A percentile compares a stretch with the other conserved stretches of the same genome.
Evolutionary conservation across 352 stramenopile species (phyloP).

Genomic region (Aphanomyces cochlioides): DNA sequence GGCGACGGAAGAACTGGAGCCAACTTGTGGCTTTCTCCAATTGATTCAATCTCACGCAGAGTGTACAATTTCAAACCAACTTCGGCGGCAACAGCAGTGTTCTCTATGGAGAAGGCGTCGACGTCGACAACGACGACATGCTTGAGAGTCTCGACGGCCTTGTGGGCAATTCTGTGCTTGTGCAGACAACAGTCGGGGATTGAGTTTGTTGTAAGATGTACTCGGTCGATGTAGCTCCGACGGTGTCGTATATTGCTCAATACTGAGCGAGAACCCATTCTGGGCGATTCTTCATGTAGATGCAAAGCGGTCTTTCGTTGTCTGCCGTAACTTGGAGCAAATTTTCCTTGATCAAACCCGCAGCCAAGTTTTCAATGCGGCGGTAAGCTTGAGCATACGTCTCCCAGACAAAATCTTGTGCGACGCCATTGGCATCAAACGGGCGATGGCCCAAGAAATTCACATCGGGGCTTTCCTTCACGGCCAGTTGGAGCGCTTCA

Average conservation of each 20-base stretch:
- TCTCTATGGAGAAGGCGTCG: not conserved
- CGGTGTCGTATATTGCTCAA: constrained; percentile 75
- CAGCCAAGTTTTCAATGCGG: constrained; percentile 41
- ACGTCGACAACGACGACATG: constrained; percentile 33
- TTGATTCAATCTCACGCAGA: constrained; percentile 14
- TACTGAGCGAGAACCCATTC: constrained; percentile 84
- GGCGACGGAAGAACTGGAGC: not conserved
- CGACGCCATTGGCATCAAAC: constrained; percentile 33
- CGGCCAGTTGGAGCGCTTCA: constrained; percentile 8
- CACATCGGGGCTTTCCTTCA: not conserved
- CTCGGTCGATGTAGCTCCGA: constrained; percentile 59
- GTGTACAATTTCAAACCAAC: constrained; percentile 14
- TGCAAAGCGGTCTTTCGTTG: constrained; percentile 73
- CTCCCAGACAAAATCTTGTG: constrained; percentile 47
- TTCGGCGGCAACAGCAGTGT: not conserved
- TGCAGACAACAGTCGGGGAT: constrained; percentile 61
- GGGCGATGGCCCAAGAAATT: constrained; percentile 23
- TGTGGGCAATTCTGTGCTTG: constrained; percentile 48
- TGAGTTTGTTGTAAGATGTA: constrained; percentile 76
- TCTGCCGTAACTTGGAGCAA: constrained; percentile 40
- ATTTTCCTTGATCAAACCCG: constrained; percentile 47
- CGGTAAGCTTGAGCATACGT: constrained; percentile 48
- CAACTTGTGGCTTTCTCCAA: not conserved
- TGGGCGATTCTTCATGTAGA: constrained; percentile 97
- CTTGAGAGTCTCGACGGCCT: constrained; percentile 46